A percentile compares a stretch with the other conserved stretches of the same genome.
Conservation (phyloP, 2,329 filamentous ascomycete genomes). For the Penicillium paneum region DNA sequence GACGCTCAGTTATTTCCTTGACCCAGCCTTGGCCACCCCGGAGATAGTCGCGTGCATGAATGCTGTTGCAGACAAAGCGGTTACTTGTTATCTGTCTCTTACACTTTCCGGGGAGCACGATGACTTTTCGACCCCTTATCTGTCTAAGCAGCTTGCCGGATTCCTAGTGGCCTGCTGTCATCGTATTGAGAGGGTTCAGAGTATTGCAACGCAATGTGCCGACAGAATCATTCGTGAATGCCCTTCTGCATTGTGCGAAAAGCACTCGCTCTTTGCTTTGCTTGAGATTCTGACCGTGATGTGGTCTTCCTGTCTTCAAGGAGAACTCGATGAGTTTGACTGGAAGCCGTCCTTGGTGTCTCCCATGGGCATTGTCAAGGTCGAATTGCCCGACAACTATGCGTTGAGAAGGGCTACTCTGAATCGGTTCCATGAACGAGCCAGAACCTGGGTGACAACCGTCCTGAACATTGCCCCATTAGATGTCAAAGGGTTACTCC, state of each 20-base stretch:
- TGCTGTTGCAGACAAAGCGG: conserved; percentile 63
- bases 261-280: conserved; percentile 84
- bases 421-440: conserved; percentile 70
- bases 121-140: conserved; percentile 83
- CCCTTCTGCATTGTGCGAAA: conserved; percentile 86
- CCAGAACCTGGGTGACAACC: conserved; percentile 73
- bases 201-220: conserved; percentile 77
- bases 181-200: conserved; percentile 85
- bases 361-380: conserved; percentile 68
- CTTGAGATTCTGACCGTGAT: conserved; percentile 89
- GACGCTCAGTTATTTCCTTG: conserved; percentile 87
- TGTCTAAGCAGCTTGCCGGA: conserved; percentile 79
- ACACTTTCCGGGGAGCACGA: conserved; percentile 68
- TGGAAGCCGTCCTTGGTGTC: conserved; percentile 81
- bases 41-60: conserved; percentile 62
- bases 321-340: conserved; percentile 89
- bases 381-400: conserved; percentile 94
- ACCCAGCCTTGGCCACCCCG: conserved; percentile 70
- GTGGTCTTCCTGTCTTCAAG: conserved; percentile 92
- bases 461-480: conserved; percentile 83
- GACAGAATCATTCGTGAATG: conserved; percentile 81
- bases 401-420: conserved; percentile 75
- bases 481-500: conserved; percentile 90
- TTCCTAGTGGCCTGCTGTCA: conserved; percentile 91
- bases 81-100: conserved; percentile 75